Evolutionary conservation across 331 rosid genomes (phyloP), one percentile per base, ranked within the genome.

Genomic region (Quercus tomentella): DNA sequence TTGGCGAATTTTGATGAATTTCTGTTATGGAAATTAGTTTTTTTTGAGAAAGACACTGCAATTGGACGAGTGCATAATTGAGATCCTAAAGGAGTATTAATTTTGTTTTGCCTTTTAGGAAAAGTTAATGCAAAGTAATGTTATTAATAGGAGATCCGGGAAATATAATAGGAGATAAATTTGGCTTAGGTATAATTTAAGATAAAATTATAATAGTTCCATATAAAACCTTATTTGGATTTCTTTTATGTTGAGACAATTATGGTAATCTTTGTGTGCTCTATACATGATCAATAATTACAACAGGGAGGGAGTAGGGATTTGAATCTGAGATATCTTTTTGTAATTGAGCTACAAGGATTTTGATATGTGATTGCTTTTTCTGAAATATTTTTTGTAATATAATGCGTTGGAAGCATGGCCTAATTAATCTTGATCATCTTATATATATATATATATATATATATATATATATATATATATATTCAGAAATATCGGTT

Each of bases 401-500:
- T 20, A n/a, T 28, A 10, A 7, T 17, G 52, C 6, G 4, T 18
- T 33, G 72, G 72, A 20, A 4, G 18, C 52, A 35, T 56, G 5
- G 35, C 33, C 68, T 87, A 37, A 56, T 41, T 8, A 41, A 8
- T 41, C 45, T 41, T 41, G 45, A 41, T 41, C 12, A 41, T 8
- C 12, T 2, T 41, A 0, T 7, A 6, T 35, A 35, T 33, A 33
- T 5, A 33, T 25, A 0, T 30, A 30, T 76, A 37, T 4, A 7
- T 3, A 79, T 35, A n/a, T 25, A 25, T 25, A 49, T 23, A 35
- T 43, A 10, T 43, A 49, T 25, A 0, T 30, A 30, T 76, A 37
- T 4, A 7, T 3, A 79, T 35, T 43, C 91, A 91, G 97, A 94
- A 94, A 87, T 94, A 86, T 72, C 91, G 98, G 6, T 82, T 94